Evolutionary conservation across 169 alveolate species (phyloP).

Genomic region (Theileria sp.): DNA sequence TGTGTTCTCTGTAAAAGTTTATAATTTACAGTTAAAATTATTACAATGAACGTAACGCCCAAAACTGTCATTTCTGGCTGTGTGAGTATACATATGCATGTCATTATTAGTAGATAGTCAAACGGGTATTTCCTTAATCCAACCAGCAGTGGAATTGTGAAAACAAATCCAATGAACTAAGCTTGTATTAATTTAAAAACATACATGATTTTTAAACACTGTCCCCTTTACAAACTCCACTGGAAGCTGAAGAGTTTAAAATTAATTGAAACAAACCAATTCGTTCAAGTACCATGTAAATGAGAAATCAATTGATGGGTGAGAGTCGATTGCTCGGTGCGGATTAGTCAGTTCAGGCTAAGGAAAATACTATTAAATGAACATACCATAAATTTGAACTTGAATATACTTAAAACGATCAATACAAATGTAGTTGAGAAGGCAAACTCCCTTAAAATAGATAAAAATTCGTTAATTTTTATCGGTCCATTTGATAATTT

Average conservation of each 20-base stretch:
- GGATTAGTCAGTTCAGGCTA: constrained; percentile 30
- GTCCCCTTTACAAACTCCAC: constrained; percentile 28
- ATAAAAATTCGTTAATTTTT: constrained; percentile 9
- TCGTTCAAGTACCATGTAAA: constrained; percentile 56
- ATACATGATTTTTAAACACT: constrained; percentile 43
- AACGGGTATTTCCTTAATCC: constrained; percentile 46
- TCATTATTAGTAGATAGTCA: constrained; percentile 41
- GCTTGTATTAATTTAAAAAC: neutral
- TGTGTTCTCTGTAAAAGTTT: constrained; percentile 40
- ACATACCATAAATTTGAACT: neutral
- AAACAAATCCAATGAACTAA: constrained; percentile 42
- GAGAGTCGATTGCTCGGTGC: constrained; percentile 19
- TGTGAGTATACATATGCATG: constrained; percentile 23
- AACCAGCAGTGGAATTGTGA: constrained; percentile 56
- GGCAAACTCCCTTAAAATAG: constrained; percentile 14
- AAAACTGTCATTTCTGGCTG: constrained; percentile 39
- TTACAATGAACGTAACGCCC: constrained; percentile 41
- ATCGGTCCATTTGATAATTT: constrained; percentile 9
- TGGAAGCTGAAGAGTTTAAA: constrained; percentile 22
- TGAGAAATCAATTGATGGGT: constrained; percentile 54
- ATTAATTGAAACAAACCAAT: constrained; percentile 15
- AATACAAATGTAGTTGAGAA: constrained; percentile 34
- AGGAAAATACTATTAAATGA: neutral
- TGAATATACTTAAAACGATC: constrained; percentile 5
- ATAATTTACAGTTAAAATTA: constrained; percentile 47